Percentiles rank a stretch among this genome's conserved stretches.
phyloP scores from a whole-genome alignment of 768 basidiomycete species.

The Austroboletus festivus region DNA sequence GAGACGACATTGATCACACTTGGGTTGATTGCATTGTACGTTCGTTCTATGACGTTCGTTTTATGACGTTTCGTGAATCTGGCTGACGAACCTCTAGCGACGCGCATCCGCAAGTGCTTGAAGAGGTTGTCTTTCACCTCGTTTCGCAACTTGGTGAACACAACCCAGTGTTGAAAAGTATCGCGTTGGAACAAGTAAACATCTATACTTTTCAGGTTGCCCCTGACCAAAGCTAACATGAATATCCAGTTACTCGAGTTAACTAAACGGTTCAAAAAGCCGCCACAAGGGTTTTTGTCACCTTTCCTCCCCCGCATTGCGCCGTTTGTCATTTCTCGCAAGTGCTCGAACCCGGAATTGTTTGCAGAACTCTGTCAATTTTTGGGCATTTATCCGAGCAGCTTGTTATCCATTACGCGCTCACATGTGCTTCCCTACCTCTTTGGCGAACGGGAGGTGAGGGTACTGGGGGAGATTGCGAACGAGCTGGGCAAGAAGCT shows the following conservation, averaged over 20 bases:
- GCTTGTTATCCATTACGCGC: constrained; percentile 65
- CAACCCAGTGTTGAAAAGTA: constrained; percentile 68
- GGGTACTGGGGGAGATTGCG: constrained; percentile 61
- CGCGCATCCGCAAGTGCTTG: constrained; percentile 49
- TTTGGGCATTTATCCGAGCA: constrained; percentile 49
- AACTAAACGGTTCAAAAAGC: constrained; percentile 56
- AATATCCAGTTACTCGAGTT: constrained; percentile 52
- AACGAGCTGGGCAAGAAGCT: constrained; percentile 44
- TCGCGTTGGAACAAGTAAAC: constrained; percentile 66
- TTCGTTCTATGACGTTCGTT: background rate
- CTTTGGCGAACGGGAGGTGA: constrained; percentile 58
- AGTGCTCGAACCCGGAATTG: constrained; percentile 55
- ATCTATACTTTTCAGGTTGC: background rate
- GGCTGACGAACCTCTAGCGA: constrained; percentile 37
- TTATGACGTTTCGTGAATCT: background rate
- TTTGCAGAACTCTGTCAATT: constrained; percentile 69
- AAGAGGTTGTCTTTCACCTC: constrained; percentile 57
- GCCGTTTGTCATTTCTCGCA: constrained; percentile 57
- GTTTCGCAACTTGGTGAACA: constrained; percentile 63
- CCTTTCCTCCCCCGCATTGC: constrained; percentile 70
- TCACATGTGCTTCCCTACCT: constrained; percentile 65
- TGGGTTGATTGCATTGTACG: constrained; percentile 50
- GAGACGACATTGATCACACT: constrained; percentile 66
- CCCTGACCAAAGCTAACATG: constrained; percentile 2
- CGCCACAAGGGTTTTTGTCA: constrained; percentile 60